Percentiles rank a stretch among this genome's conserved stretches.
phyloP scores from a whole-genome alignment of 1,139 yeast genomes.

The Blastobotrys apis region DNA sequence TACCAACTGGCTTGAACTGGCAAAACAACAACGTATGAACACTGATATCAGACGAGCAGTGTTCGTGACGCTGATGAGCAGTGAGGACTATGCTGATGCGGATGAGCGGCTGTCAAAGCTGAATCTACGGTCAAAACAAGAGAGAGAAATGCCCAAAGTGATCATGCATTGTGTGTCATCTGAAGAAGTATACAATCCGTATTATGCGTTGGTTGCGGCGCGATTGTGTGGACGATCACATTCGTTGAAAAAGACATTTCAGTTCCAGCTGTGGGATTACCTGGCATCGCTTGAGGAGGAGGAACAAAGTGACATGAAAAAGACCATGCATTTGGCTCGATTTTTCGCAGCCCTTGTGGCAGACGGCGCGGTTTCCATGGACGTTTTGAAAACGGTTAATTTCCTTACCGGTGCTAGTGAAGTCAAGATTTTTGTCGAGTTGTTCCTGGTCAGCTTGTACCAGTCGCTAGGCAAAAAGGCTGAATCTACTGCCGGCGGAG shows the following conservation, averaged over 20 bases:
- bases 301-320: conserved; percentile 42
- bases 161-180: conserved; percentile 78
- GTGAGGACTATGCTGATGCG: conserved; percentile 87
- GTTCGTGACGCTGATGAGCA: conserved; percentile 91
- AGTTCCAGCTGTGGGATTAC: conserved; percentile 86
- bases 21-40: conserved; percentile 85
- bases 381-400: conserved; percentile 66
- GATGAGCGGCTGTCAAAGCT: conserved; percentile 75
- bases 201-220: conserved; percentile 74
- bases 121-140: conserved; percentile 74
- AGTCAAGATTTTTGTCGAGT: conserved; percentile 64
- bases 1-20: conserved; percentile 87
- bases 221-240: conserved; percentile 68
- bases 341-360: conserved; percentile 72
- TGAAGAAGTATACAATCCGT: conserved; percentile 86
- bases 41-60: conserved; percentile 93
- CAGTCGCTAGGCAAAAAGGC: conserved; percentile 63
- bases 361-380: conserved; percentile 69
- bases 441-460: conserved; percentile 63
- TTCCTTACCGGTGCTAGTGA: conserved; percentile 69
- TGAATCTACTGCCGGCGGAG: conserved; percentile 20
- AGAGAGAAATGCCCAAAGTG: conserved; percentile 81
- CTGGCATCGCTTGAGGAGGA: conserved; percentile 63
- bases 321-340: conserved; percentile 68
- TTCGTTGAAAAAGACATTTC: conserved; percentile 74